Conservation (phyloP, 2,329 filamentous ascomycete species). For the Neonectria punicea region DNA sequence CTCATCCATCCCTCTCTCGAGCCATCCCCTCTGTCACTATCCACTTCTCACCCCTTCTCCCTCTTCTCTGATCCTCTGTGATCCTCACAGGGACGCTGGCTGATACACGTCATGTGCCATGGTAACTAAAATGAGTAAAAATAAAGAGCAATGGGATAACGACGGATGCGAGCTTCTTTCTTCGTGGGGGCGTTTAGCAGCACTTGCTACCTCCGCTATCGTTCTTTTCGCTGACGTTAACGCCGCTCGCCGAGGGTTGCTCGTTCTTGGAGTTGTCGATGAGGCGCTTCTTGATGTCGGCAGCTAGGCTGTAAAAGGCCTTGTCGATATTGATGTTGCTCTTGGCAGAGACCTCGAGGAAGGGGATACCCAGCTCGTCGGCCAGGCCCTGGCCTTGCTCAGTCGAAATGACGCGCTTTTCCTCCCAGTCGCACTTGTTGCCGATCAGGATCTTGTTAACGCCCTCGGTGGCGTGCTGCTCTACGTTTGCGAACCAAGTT, state of each 20-base stretch:
- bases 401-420: slow-evolving; percentile 94
- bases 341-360: slow-evolving; percentile 98
- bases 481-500: slow-evolving; percentile 99
- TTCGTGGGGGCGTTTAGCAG: slow-evolving; percentile 65
- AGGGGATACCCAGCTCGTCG: slow-evolving; percentile 95
- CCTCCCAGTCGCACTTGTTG: slow-evolving; percentile 99
- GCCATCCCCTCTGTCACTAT: slow-evolving; percentile 1
- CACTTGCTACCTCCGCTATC: slow-evolving; percentile 74
- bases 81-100: slow-evolving; percentile 31
- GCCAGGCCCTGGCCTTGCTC: slow-evolving; percentile 94
- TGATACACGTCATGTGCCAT: slow-evolving; percentile 30
- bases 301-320: slow-evolving; percentile 94
- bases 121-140: slow-evolving; percentile 42
- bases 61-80: slow-evolving; percentile 19
- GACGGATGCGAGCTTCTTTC: slow-evolving; percentile 31
- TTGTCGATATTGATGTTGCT: slow-evolving; percentile 99
- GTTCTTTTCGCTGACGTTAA: slow-evolving; percentile 75
- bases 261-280: slow-evolving; percentile 91
- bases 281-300: slow-evolving; percentile 98
- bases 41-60: slow-evolving; percentile 13
- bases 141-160: slow-evolving; percentile 38
- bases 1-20: slow-evolving; percentile 17
- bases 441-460: slow-evolving; percentile 99
- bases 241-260: slow-evolving; percentile 65
- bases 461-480: slow-evolving; percentile 97